Conservation (phyloP, 352 stramenopile genomes). For the Hyaloperonospora arabidopsidis region DNA sequence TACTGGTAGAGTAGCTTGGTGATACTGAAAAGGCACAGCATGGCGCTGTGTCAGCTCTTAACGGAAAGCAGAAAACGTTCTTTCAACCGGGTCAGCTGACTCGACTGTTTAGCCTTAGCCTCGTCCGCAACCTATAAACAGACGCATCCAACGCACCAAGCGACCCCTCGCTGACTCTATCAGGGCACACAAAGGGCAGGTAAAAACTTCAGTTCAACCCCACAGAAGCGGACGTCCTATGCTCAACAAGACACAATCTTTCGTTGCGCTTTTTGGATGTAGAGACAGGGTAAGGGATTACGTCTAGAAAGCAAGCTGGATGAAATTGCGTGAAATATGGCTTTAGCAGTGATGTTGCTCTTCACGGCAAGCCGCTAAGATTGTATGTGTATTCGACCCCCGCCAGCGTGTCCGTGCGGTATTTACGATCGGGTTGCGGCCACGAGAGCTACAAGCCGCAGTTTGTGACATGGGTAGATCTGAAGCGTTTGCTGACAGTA, state of each 20-base stretch:
- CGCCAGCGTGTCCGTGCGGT: conserved; percentile 39
- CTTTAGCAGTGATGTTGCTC: conserved; percentile 55
- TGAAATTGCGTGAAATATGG: conserved; percentile 68
- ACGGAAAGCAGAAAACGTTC: conserved; percentile 39
- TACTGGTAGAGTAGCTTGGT: too few species aligned
- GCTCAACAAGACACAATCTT: too few species aligned
- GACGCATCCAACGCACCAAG: conserved; percentile 8
- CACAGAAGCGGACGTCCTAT: too few species aligned
- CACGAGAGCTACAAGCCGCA: conserved; percentile 64
- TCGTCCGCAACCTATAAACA: conserved; percentile 13
- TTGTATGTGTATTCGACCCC: conserved; percentile 72
- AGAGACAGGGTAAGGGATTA: conserved; percentile 33
- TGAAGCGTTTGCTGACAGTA: conserved; percentile 41
- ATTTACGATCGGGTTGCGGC: conserved; percentile 57
- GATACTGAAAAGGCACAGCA: too few species aligned
- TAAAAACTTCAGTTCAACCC: too few species aligned
- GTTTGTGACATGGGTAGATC: conserved; percentile 51
- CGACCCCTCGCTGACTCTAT: conserved; percentile 24
- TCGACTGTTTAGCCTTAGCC: conserved; percentile 11
- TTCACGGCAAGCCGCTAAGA: conserved; percentile 61
- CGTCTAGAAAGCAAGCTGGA: conserved; percentile 50
- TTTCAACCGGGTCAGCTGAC: conserved; percentile 24
- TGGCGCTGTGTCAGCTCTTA: conserved; percentile 34
- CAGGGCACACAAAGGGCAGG: too few species aligned
- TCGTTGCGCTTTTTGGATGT: too few species aligned